These are phyloP conservation scores for Chondrus crispus DNA, from an alignment of 23 red algal species.

Conservation along the genomic window DNA sequence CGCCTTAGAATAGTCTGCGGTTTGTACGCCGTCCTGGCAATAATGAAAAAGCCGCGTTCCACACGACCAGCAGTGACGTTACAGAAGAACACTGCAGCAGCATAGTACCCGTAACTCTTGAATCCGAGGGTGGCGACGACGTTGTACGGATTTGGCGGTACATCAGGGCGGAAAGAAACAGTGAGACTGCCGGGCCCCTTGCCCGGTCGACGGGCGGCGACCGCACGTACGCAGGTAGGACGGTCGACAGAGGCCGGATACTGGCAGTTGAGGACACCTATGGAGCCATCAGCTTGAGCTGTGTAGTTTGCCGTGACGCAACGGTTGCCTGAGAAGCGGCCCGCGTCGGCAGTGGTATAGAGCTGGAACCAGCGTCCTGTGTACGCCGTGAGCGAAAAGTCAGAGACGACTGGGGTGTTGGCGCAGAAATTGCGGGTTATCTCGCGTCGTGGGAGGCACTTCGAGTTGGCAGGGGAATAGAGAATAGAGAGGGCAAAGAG, in stretches of 20 bases:
- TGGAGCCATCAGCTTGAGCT: background rate
- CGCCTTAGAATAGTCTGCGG: background rate
- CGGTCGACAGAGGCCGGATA: background rate
- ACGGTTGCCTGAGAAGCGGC: background rate
- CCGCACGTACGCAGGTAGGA: background rate
- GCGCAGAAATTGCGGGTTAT: background rate
- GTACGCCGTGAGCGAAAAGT: background rate
- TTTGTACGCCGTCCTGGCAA: background rate
- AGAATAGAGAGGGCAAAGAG: too few relatives aligned
- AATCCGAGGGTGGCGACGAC: background rate
- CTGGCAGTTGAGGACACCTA: slow-evolving; percentile 7
- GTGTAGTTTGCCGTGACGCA: slow-evolving; percentile 16
- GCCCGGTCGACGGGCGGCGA: background rate
- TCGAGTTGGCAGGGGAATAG: too few relatives aligned
- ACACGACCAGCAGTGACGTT: background rate
- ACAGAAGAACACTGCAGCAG: background rate
- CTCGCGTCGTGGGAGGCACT: background rate
- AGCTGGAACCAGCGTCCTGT: background rate
- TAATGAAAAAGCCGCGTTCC: background rate
- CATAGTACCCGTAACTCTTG: background rate
- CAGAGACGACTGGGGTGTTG: background rate
- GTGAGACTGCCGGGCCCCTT: background rate
- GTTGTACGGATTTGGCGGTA: background rate
- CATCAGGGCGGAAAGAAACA: background rate
- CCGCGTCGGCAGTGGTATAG: background rate